A percentile compares a stretch with the other conserved stretches of the same genome.
Evolutionary conservation across 2,329 filamentous ascomycete genomes (phyloP).

Genomic region (Calonectria honghensis): DNA sequence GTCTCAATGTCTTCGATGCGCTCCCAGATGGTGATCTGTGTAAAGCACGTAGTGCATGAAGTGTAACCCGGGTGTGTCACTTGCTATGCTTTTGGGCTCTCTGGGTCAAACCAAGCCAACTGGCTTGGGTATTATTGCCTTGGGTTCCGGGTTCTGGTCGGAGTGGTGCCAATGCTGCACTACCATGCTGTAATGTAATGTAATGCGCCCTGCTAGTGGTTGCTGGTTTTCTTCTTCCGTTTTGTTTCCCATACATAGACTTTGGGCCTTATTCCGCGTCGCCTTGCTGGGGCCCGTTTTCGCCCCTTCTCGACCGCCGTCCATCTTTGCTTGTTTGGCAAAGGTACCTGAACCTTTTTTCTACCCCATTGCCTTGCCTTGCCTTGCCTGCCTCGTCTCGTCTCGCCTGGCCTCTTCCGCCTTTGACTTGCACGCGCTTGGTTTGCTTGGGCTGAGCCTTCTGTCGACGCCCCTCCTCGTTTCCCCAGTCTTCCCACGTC

Average conservation of each 20-base stretch:
- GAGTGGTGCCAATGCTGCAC: slow-evolving; percentile 21
- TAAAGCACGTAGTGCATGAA: slow-evolving; percentile 21
- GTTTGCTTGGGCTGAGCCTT: slow-evolving; percentile 28
- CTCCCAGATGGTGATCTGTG: slow-evolving; percentile 11
- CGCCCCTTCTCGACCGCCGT: slow-evolving; percentile 27
- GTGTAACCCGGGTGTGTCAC: slow-evolving; percentile 15
- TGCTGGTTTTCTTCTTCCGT: slow-evolving; percentile 18
- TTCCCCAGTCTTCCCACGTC: slow-evolving; percentile 24
- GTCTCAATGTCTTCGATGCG: slow-evolving; percentile 12
- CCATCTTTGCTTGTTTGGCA: slow-evolving; percentile 23
- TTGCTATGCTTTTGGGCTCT: slow-evolving; percentile 17
- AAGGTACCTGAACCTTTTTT: slow-evolving; percentile 30
- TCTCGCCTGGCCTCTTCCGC: slow-evolving; percentile 22
- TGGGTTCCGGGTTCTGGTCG: slow-evolving; percentile 1
- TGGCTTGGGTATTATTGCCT: slow-evolving; percentile 14
- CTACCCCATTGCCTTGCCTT: background rate
- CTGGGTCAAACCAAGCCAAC: slow-evolving; percentile 1
- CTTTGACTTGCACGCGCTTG: slow-evolving; percentile 1
- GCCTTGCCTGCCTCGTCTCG: slow-evolving; percentile 1
- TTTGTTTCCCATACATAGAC: slow-evolving; percentile 23
- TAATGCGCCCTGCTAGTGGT: slow-evolving; percentile 25
- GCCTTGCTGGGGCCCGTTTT: slow-evolving; percentile 29
- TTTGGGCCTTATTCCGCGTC: slow-evolving; percentile 29
- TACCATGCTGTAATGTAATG: slow-evolving; percentile 22
- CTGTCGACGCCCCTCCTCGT: slow-evolving; percentile 23